Base-by-base conservation (phyloP, 164 flowering plant genomes). In the Aristolochia californica region DNA sequence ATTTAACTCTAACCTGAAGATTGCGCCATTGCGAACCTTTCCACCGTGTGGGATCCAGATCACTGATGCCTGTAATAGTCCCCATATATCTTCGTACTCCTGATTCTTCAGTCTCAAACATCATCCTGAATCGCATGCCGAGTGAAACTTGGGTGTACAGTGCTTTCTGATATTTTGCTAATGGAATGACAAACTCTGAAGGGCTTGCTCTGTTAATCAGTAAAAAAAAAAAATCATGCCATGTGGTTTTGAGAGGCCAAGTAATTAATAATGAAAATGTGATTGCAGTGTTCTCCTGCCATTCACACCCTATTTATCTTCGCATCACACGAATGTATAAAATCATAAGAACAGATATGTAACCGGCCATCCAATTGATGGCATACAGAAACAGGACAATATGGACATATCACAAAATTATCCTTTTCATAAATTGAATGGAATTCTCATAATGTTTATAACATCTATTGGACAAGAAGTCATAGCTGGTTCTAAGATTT, bases 91-190 rank as follows among this genome's bases (percentile, higher is more conserved):
- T 79, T 22, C 96, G 83, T 3, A 84, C 80, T 47, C 98, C 96
- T 17, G 90, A 91, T 56, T 91, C 98, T 69, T 91, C 98, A 28
- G 95, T 91, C 68, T 91, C 98, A 69, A 91, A 91, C 87, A 86
- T 83, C 98, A 91, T 91, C 68, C 98, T 74, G 68, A 91, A 91
- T 49, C 98, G 72, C 96, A 91, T 88, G 50, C 96, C 96, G 45
- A 82, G 83, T 2, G 98, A 84, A 56, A 83, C 84, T 80, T 91
- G 96, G 30, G 84, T 74, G 54, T 86, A 91, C 83, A 91, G 74
- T 53, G 98, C 98, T 74, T 91, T 91, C 20, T 80, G 75, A 57
- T 91, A 91, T 74, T 86, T 91, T 58, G 98, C 90, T 22, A 91
- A 69, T 38, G 96, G 95, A 61, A 91, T 69, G 59, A 91, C 96